A percentile compares a stretch with the other conserved stretches of the same genome.
Evolutionary conservation across 2,329 filamentous ascomycete species (phyloP).

Genomic region (Fusarium lateritium): DNA sequence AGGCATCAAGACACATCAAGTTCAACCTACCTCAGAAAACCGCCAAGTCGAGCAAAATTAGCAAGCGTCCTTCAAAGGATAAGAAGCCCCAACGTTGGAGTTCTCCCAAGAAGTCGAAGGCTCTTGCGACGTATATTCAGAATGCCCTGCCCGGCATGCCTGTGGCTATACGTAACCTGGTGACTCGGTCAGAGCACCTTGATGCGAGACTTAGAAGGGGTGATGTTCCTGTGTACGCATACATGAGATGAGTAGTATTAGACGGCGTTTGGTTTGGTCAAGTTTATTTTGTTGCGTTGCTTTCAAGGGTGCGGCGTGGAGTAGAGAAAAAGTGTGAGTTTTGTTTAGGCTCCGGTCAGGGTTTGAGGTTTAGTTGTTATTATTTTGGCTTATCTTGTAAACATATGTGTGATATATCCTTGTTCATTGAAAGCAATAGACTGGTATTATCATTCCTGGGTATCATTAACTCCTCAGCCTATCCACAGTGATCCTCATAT

Average conservation of each 20-base stretch:
- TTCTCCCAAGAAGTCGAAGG: background rate
- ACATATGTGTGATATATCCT: slow-evolving; percentile 4
- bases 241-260: slow-evolving; percentile 3
- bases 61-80: slow-evolving; percentile 13
- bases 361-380: background rate
- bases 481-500: background rate
- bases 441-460: slow-evolving; percentile 35
- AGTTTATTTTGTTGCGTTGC: background rate
- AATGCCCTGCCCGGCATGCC: slow-evolving; percentile 29
- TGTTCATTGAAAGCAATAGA: slow-evolving; percentile 24
- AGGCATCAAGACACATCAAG: background rate
- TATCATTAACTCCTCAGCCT: slow-evolving; percentile 40
- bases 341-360: background rate
- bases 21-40: background rate
- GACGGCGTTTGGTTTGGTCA: background rate
- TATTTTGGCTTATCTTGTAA: background rate
- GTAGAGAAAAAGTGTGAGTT: slow-evolving; percentile 16
- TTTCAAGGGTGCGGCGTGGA: background rate
- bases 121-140: slow-evolving; percentile 6
- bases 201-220: slow-evolving; percentile 19
- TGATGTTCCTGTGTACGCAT: slow-evolving; percentile 17
- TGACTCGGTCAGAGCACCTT: slow-evolving; percentile 25
- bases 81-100: background rate
- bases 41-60: slow-evolving; percentile 12
- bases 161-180: slow-evolving; percentile 43